phyloP scores from a whole-genome alignment of 495 filamentous ascomycete species.

The Aspergillus homomorphus region DNA sequence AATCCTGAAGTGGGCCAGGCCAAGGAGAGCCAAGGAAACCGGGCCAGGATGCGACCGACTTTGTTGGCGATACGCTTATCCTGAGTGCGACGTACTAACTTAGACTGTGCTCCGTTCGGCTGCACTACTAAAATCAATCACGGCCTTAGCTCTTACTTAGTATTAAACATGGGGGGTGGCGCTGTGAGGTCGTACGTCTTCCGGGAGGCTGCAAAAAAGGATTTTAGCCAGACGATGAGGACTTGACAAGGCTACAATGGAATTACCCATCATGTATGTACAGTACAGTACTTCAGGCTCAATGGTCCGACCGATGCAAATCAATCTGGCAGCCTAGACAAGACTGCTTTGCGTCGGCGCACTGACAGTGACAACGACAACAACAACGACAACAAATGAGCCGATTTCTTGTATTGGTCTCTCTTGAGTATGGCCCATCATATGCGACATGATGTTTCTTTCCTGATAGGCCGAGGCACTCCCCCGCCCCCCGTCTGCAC shows the following conservation, averaged over 20 bases:
- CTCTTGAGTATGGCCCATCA: neutral
- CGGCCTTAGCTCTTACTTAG: neutral
- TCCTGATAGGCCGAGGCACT: neutral
- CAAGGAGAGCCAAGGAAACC: constrained; percentile 22
- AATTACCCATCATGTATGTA: too few relatives aligned
- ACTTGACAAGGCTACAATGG: too few relatives aligned
- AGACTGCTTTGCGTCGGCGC: too few relatives aligned
- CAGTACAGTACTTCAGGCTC: too few relatives aligned
- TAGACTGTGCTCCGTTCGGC: constrained; percentile 1
- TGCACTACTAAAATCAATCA: neutral
- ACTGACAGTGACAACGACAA: too few relatives aligned
- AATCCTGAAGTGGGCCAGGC: constrained; percentile 11
- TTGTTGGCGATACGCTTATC: constrained; percentile 44
- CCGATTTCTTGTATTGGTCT: neutral
- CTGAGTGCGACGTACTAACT: constrained; percentile 16
- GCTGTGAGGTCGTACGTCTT: too few relatives aligned
- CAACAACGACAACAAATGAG: too few relatives aligned
- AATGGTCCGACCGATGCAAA: too few relatives aligned
- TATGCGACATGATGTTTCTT: neutral
- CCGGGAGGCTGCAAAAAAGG: too few relatives aligned
- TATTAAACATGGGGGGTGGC: neutral
- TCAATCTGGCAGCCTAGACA: too few relatives aligned
- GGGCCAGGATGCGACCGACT: constrained; percentile 28
- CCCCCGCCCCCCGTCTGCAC: too few relatives aligned
- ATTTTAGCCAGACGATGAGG: too few relatives aligned